Conservation (phyloP, 805 yeast genomes). For the Nakazawaea molendinolei region DNA sequence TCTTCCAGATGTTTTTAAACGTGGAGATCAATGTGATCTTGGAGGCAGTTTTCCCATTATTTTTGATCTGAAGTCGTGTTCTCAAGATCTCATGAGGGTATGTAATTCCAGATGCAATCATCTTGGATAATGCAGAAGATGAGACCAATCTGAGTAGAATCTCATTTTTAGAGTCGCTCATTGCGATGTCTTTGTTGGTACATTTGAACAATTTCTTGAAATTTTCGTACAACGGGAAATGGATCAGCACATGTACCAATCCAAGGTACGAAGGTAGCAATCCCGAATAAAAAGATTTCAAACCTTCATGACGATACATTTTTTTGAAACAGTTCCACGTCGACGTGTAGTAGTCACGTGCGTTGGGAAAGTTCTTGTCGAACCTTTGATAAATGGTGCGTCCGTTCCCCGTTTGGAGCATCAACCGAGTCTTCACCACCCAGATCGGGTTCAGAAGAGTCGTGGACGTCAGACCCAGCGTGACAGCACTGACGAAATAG, state of each 20-base stretch:
- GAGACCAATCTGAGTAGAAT: slow-evolving; percentile 36
- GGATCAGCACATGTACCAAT: slow-evolving; percentile 88
- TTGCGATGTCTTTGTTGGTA: slow-evolving; percentile 15
- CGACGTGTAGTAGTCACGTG: slow-evolving; percentile 50
- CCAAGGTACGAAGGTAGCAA: slow-evolving; percentile 88
- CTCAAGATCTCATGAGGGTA: slow-evolving; percentile 95
- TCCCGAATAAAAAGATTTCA: slow-evolving; percentile 80
- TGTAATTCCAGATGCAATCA: slow-evolving; percentile 82
- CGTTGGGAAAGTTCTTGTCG: slow-evolving; percentile 11
- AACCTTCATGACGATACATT: slow-evolving; percentile 78
- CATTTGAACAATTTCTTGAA: slow-evolving; percentile 51
- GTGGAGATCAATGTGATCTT: slow-evolving; percentile 22
- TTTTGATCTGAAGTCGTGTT: slow-evolving; percentile 74
- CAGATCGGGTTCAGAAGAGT: slow-evolving; percentile 89
- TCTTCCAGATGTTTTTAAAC: slow-evolving; percentile 36
- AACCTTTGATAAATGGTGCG: slow-evolving; percentile 30
- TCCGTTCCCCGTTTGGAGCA: slow-evolving; percentile 67
- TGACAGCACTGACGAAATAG: slow-evolving; percentile 60
- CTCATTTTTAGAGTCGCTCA: slow-evolving; percentile 2
- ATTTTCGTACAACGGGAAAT: slow-evolving; percentile 88
- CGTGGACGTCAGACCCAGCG: slow-evolving; percentile 86
- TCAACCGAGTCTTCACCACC: slow-evolving; percentile 93
- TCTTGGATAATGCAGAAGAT: slow-evolving; percentile 78
- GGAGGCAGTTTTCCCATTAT: slow-evolving; percentile 12
- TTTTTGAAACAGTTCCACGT: slow-evolving; percentile 77